A percentile compares a stretch with the other conserved stretches of the same genome.
These are phyloP conservation scores for Salvia splendens DNA, from an alignment of 257 asterid species.

Conservation along the genomic window DNA sequence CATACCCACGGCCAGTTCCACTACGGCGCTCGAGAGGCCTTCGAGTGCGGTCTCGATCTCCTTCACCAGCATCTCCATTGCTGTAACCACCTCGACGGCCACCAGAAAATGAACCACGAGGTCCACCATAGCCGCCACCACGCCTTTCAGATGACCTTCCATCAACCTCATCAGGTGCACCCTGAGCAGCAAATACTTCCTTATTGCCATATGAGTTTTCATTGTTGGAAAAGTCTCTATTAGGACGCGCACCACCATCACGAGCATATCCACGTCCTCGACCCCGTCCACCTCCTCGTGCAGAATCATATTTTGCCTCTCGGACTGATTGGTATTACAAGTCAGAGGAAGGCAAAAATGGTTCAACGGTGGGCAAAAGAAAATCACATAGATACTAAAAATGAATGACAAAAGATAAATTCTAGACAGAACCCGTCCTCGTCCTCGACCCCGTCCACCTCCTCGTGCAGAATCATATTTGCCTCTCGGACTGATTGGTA, in stretches of 20 bases:
- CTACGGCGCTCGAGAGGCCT: constrained; percentile 64
- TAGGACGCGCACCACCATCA: constrained; percentile 58
- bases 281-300: constrained; percentile 53
- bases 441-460: constrained; percentile 53
- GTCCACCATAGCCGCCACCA: constrained; percentile 69
- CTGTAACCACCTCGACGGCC: constrained; percentile 65
- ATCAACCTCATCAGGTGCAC: constrained; percentile 47
- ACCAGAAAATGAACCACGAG: constrained; percentile 65
- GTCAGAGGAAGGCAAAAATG: background rate
- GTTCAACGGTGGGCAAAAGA: background rate
- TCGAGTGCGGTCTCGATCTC: constrained; percentile 54
- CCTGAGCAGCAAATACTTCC: constrained; percentile 52
- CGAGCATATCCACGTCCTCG: constrained; percentile 71
- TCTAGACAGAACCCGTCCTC: constrained; percentile 35
- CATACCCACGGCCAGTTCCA: constrained; percentile 83
- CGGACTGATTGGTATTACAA: constrained; percentile 41
- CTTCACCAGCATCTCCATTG: constrained; percentile 75
- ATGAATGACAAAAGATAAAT: too few relatives aligned
- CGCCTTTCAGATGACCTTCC: constrained; percentile 61
- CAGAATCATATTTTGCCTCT: constrained; percentile 61
- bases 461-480: constrained; percentile 58
- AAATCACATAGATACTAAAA: too few relatives aligned
- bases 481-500: constrained; percentile 55
- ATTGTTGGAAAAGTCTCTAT: constrained; percentile 49
- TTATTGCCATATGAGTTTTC: constrained; percentile 53